Evolutionary conservation across 2,329 filamentous ascomycete genomes (phyloP), one percentile per base, ranked within the genome.

Genomic region (Scleromitrula shiraiana): DNA sequence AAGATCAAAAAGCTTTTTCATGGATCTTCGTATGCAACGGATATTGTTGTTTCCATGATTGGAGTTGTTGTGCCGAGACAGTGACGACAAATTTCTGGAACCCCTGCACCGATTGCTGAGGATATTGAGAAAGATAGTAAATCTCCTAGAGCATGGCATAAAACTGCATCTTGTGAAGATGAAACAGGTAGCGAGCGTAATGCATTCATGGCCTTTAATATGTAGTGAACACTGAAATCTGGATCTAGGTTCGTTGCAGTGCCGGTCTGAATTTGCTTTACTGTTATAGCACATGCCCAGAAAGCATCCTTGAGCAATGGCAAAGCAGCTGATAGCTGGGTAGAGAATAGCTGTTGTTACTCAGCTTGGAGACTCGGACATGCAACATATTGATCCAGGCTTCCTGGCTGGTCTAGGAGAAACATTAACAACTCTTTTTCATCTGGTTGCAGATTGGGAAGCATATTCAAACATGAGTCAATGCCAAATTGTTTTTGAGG

Each of bases 41-140:
- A 51, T 23, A 40, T 32, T 38, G 19, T 6, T 30, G 40, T 50
- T 23, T 32, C 37, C 20, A 55, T n/a, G 27, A 59, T 54, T 24
- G 56, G 53, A 20, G 20, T 54, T 26, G 57, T 56, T 40, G 50
- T 52, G 42, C 49, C 42, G 24, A 62, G 55, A 39, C 53, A 58
- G 49, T 59, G 54, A 35, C 49, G 56, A 23, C 57, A 59, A 20
- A 62, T 57, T 19, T 61, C 57, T 7, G 53, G 23, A 15, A 60
- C 54, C 3, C 60, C 60, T 36, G 55, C 50, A n/a, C 59, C 60
- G 30, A 62, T 53, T 29, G 55, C 51, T 30, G 58, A 58, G 45
- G 56, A 59, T 26, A 62, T 52, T 7, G 45, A 61, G 3, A 59
- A 54, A 7, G 58, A 55, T n/a, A 62, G 46, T 22, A 50, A 10